Evolutionary conservation across 768 basidiomycete genomes (phyloP).

Genomic region (Crepidotus variabilis): DNA sequence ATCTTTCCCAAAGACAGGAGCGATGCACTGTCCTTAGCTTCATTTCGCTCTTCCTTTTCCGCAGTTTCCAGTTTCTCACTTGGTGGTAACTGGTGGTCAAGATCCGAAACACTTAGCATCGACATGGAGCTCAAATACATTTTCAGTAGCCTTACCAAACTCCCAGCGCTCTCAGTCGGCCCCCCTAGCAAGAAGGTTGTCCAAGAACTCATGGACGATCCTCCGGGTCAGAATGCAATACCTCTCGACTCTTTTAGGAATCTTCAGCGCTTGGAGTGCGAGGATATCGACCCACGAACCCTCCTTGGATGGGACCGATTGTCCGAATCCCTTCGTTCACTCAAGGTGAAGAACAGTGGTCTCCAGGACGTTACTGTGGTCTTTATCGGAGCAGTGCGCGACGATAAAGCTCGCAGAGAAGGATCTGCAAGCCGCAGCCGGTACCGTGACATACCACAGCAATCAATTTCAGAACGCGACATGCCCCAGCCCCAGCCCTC

Average conservation of each 20-base stretch:
- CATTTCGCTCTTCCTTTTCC: slow-evolving; percentile 74
- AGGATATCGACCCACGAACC: slow-evolving; percentile 79
- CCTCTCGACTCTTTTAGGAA: slow-evolving; percentile 87
- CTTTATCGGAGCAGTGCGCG: slow-evolving; percentile 74
- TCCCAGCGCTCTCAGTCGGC: slow-evolving; percentile 71
- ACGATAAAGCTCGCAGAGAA: slow-evolving; percentile 65
- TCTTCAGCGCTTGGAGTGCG: slow-evolving; percentile 68
- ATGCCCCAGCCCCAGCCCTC: slow-evolving; percentile 25
- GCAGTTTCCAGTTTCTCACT: slow-evolving; percentile 74
- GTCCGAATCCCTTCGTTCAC: slow-evolving; percentile 61
- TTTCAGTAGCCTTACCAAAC: slow-evolving; percentile 86
- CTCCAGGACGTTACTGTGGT: slow-evolving; percentile 78
- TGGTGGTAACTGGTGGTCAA: slow-evolving; percentile 70
- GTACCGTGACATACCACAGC: slow-evolving; percentile 37
- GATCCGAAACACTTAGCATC: slow-evolving; percentile 50
- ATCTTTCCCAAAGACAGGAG: slow-evolving; percentile 53
- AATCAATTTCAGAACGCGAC: slow-evolving; percentile 9
- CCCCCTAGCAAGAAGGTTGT: slow-evolving; percentile 65
- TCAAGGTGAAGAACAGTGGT: slow-evolving; percentile 78
- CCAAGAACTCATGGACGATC: slow-evolving; percentile 62
- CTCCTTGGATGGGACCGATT: slow-evolving; percentile 83
- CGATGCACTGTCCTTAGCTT: slow-evolving; percentile 71
- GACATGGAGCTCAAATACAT: slow-evolving; percentile 81
- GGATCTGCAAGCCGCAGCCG: slow-evolving; percentile 48
- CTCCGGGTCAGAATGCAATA: slow-evolving; percentile 68